Conservation (phyloP, 202 grass and related monocot genomes). For the Cymbopogon flexuosus region DNA sequence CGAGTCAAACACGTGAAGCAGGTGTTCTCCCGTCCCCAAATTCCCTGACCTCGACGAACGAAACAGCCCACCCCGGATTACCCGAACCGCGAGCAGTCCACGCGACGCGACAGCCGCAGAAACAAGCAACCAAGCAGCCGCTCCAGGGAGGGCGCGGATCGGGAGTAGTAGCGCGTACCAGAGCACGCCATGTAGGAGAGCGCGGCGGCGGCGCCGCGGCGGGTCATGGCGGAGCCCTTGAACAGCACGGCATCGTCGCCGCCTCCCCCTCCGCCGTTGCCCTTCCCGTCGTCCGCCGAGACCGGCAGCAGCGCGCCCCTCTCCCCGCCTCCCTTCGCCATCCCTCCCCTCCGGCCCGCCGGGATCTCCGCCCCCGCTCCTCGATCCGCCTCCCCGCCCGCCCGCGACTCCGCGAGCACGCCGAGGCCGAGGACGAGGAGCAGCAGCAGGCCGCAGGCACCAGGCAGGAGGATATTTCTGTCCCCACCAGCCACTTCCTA, state of each 20-base stretch:
- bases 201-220: constrained; percentile 62
- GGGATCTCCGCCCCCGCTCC: constrained; percentile 38
- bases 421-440: constrained; percentile 19
- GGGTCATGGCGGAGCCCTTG: constrained; percentile 86
- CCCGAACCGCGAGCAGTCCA: neutral
- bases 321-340: constrained; percentile 53
- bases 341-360: constrained; percentile 13
- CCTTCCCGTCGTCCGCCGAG: constrained; percentile 36
- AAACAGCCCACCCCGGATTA: neutral
- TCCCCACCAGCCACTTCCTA: neutral
- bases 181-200: constrained; percentile 92
- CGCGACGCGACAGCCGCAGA: neutral
- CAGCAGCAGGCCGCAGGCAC: neutral
- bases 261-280: constrained; percentile 12
- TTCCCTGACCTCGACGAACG: neutral
- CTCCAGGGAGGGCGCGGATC: constrained; percentile 10
- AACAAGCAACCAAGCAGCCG: neutral
- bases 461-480: constrained; percentile 38
- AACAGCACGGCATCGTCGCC: constrained; percentile 52
- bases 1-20: neutral
- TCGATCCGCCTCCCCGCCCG: neutral
- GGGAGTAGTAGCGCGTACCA: constrained; percentile 34
- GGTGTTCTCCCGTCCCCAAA: neutral
- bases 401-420: neutral
- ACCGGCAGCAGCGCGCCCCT: constrained; percentile 48